Evolutionary conservation across 345 rosid genomes (phyloP).

Genomic region (Eucalyptus albens): DNA sequence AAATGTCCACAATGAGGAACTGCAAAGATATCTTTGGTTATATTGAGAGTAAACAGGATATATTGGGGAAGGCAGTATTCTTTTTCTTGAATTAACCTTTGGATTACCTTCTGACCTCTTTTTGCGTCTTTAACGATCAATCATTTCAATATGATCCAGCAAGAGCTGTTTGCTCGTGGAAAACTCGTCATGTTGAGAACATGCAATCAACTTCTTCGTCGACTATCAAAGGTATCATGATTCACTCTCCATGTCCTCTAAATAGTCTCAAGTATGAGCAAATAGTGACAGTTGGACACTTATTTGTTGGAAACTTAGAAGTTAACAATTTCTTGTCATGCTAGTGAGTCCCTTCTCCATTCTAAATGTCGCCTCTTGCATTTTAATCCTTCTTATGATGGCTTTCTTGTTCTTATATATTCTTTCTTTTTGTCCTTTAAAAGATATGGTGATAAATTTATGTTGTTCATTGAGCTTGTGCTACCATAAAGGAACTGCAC

Average conservation of each 20-base stretch:
- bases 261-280: not conserved
- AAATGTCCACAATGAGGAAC: slow-evolving; percentile 95
- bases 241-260: not conserved
- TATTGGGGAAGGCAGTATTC: slow-evolving; percentile 69
- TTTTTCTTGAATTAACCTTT: not conserved
- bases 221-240: slow-evolving; percentile 71
- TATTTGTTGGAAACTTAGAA: not conserved
- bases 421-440: not conserved
- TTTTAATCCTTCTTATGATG: not conserved
- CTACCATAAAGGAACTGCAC: not conserved
- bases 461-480: not conserved
- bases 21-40: slow-evolving; percentile 90
- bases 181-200: slow-evolving; percentile 99
- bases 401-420: not conserved
- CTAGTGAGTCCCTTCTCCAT: not conserved
- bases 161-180: slow-evolving; percentile 99
- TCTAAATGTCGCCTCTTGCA: not conserved
- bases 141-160: slow-evolving; percentile 22
- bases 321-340: not conserved
- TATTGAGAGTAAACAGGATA: slow-evolving; percentile 92
- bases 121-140: not conserved
- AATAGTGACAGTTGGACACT: not conserved
- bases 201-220: slow-evolving; percentile 98
- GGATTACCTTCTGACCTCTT: not conserved
- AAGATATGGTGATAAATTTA: not conserved